Evolutionary conservation across 2,329 filamentous ascomycete species (phyloP), one percentile per base, ranked within the genome.

Genomic region (Fusarium sambucinum): DNA sequence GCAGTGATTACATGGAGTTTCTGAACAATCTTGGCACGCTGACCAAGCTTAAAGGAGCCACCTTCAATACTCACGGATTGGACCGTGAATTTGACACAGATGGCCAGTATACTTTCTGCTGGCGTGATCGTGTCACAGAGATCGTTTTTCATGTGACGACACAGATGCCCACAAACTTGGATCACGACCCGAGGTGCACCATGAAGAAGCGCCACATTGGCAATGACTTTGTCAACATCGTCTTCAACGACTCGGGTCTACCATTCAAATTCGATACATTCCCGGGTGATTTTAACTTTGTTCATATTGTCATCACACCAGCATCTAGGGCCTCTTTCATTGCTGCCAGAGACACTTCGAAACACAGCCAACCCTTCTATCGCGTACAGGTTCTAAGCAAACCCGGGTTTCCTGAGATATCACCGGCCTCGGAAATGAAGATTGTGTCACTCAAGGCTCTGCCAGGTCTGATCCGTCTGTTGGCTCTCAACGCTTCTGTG

Each of bases 171-270:
- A 97, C 93, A 12, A 87, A 96, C 75, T 82, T 90, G 16, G 89
- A 93, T 55, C 85, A 88, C 30, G 94, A 97, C 73, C 87, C 91
- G 12, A 86, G 88, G 65, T 93, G 91, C 75, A 89, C 90, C 65
- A 86, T 89, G 77, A 99, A 99, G 83, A 99, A 99, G 80, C 87
- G 90, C 4, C 96, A 98, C 75, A 96, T 98, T 63, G 96, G 96
- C 59, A 99, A 99, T 76, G 96, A 98, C 78, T 97, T 93, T 77
- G 96, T 99, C 76, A 98, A 97, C 77, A 97, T 99, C 72, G 91
- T 99, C 59, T 99, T 96, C 85, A 99, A 99, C 77, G 93, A 97
- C 74, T 97, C 94, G 3, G 95, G 96, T n/a, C 79, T 90, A 47
- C 91, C 92, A 0, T 98, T 97, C 81, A 86, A 87, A 55, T 97